Evolutionary conservation across 768 basidiomycete species (phyloP), one percentile per base, ranked within the genome.

Genomic region (Hemileccinum impolitum): DNA sequence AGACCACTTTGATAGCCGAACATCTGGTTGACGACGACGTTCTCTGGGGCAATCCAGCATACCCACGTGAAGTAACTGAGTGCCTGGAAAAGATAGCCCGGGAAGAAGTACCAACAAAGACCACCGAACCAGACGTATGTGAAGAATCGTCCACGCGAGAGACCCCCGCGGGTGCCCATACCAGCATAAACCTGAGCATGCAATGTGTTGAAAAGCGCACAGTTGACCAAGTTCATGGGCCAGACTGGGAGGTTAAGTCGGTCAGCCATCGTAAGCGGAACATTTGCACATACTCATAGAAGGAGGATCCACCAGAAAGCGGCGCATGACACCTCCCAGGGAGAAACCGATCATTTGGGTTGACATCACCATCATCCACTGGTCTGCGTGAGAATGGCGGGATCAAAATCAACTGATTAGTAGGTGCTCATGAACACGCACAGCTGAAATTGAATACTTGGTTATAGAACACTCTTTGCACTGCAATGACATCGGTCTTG

Each of bases 151-250:
- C 74, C 77, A 41, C 81, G 76, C 2, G 75, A 73, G 45, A 81
- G 61, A 46, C 79, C 76, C 2, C 74, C 75, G 6, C 63, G 70
- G 15, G 50, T 65, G 8, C 75, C 73, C 35, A 73, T 70, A 42
- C 78, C 78, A 25, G 70, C 55, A 50, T 77, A 76, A 23, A 31
- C 35, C 50, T 82, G 79, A 2, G 82, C 80, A 59, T 89, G 87
- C 13, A 89, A 70, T 3, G 87, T 88, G 62, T 88, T 88, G 66
- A 85, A 87, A 5, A 88, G 69, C 0, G 86, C 84, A 52, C 85
- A 86, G 3, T 79, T 75, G 11, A 89, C 87, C 25, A 89, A 70
- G 42, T 82, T 81, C 45, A 76, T 72, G 1, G 87, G 87, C 87
- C 87, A 89, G 45, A 89, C 83, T 82, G 75, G 43, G 73, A 3